phyloP scores from a whole-genome alignment of 495 filamentous ascomycete species.

The Lophiotrema nucula region DNA sequence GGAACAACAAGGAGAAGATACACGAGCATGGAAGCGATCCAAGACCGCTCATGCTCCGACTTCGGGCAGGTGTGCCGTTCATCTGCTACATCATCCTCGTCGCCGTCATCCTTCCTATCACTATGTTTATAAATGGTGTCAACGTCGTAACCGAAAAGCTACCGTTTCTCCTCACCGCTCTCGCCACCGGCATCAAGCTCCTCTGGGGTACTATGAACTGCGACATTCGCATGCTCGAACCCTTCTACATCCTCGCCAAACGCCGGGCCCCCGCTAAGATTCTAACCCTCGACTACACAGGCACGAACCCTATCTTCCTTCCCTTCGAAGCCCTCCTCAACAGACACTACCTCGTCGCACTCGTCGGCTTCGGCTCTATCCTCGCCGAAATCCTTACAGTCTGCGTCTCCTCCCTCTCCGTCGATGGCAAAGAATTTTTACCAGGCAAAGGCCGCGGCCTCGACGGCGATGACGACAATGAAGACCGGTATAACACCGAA shows the following conservation, averaged over 20 bases:
- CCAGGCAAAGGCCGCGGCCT: slow-evolving; percentile 18
- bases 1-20: slow-evolving; percentile 41
- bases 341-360: slow-evolving; percentile 60
- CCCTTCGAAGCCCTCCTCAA: slow-evolving; percentile 60
- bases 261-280: slow-evolving; percentile 62
- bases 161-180: slow-evolving; percentile 61
- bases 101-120: slow-evolving; percentile 51
- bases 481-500: slow-evolving; percentile 48
- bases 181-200: slow-evolving; percentile 65
- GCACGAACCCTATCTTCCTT: slow-evolving; percentile 65
- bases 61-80: slow-evolving; percentile 58
- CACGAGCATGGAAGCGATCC: slow-evolving; percentile 42
- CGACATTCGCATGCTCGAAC: slow-evolving; percentile 70
- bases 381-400: slow-evolving; percentile 68
- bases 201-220: slow-evolving; percentile 69
- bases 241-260: slow-evolving; percentile 65
- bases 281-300: slow-evolving; percentile 69
- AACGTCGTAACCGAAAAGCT: slow-evolving; percentile 56
- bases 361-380: slow-evolving; percentile 61
- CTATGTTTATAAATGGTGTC: slow-evolving; percentile 55
- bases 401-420: slow-evolving; percentile 60
- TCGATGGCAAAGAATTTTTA: slow-evolving; percentile 57
- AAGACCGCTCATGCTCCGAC: slow-evolving; percentile 62
- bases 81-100: slow-evolving; percentile 54
- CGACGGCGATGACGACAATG: slow-evolving; percentile 27